Evolutionary conservation across 352 stramenopile species (phyloP).

Genomic region (Globisporangium carolinianum): DNA sequence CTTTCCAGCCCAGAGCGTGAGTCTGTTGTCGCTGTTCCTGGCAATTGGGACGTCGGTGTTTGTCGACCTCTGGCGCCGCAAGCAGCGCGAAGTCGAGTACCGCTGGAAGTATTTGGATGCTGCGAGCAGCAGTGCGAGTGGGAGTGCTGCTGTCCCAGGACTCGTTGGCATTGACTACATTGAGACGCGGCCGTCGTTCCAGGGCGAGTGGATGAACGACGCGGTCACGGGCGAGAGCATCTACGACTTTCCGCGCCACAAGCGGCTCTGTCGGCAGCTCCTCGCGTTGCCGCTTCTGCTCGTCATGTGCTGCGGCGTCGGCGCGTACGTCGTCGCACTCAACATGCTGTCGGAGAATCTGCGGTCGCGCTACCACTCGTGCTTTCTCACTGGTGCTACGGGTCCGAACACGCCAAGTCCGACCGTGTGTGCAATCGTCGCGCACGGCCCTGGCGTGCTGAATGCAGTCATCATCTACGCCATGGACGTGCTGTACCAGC

Average conservation of each 20-base stretch:
- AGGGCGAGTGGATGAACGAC: slow-evolving; percentile 50
- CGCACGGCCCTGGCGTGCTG: slow-evolving; percentile 50
- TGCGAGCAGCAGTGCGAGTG: slow-evolving; percentile 15
- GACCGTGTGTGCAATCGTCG: slow-evolving; percentile 29
- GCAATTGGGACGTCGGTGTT: slow-evolving; percentile 57
- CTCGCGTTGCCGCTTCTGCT: slow-evolving; percentile 44
- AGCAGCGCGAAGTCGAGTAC: slow-evolving; percentile 50
- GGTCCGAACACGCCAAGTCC: slow-evolving; percentile 45
- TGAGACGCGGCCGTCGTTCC: slow-evolving; percentile 40
- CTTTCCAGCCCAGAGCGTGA: slow-evolving; percentile 40
- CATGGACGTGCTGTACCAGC: slow-evolving; percentile 62
- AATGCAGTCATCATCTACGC: slow-evolving; percentile 60
- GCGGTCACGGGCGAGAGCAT: slow-evolving; percentile 27
- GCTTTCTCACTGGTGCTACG: slow-evolving; percentile 10
- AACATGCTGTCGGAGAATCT: slow-evolving; percentile 54
- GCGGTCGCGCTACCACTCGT: slow-evolving; percentile 26
- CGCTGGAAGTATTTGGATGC: slow-evolving; percentile 37
- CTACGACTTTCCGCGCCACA: slow-evolving; percentile 56
- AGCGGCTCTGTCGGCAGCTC: slow-evolving; percentile 41
- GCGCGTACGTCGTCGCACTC: slow-evolving; percentile 44
- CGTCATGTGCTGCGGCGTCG: slow-evolving; percentile 50
- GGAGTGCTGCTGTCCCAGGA: background rate
- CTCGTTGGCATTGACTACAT: slow-evolving; percentile 19
- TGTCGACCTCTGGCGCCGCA: slow-evolving; percentile 44
- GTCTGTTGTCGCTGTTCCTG: slow-evolving; percentile 34